A percentile compares a stretch with the other conserved stretches of the same genome.
phyloP scores from a whole-genome alignment of 176 grass and related monocot genomes.

The Canna indica region DNA sequence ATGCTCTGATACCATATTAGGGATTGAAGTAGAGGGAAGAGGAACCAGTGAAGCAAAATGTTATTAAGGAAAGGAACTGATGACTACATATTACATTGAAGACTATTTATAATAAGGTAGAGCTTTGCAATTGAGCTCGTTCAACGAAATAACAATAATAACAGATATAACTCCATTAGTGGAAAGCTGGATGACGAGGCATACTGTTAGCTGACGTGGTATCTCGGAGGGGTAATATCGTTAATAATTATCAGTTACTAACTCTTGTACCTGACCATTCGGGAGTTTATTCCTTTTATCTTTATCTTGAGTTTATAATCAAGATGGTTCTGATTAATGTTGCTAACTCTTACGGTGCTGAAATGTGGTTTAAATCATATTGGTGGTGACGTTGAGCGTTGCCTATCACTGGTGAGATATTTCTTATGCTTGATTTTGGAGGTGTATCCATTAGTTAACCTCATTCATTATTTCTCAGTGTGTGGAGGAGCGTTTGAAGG shows the following conservation, averaged over 20 bases:
- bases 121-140: no score
- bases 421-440: conserved; percentile 21
- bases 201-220: no score
- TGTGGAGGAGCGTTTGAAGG: conserved; percentile 77
- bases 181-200: no score
- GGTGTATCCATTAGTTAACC: conserved; percentile 28
- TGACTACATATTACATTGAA: no score
- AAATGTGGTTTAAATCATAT: conserved; percentile 82
- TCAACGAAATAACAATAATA: no score
- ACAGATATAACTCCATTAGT: no score
- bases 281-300: background rate
- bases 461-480: conserved; percentile 54
- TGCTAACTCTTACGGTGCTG: conserved; percentile 50
- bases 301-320: background rate
- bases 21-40: no score
- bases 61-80: no score
- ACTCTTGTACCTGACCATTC: conserved; percentile 15
- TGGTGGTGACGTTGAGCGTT: conserved; percentile 69
- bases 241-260: conserved; percentile 91
- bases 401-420: conserved; percentile 78
- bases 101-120: no score
- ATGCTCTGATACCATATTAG: no score
- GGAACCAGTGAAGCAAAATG: no score
- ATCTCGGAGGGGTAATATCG: no score
- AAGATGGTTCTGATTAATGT: conserved; percentile 11